Percentiles rank a stretch among this genome's conserved stretches.
Conservation (phyloP, 495 filamentous ascomycete genomes). For the Alectoria sarmentosa region DNA sequence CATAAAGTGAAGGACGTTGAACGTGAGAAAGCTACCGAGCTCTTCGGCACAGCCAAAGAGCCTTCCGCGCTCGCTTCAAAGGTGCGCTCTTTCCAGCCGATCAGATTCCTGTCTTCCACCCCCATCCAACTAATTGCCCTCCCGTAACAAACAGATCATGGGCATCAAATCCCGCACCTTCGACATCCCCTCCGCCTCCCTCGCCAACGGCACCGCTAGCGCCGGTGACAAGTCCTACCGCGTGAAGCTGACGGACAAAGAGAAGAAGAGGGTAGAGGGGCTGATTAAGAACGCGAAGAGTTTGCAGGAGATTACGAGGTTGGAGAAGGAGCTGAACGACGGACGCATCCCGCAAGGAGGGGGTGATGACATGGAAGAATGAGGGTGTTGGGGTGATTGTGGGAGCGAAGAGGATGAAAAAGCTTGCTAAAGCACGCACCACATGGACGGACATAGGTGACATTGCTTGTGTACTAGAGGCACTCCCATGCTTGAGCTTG, state of each 20-base stretch:
- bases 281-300: slow-evolving; percentile 79
- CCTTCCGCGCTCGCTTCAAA: slow-evolving; percentile 78
- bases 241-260: slow-evolving; percentile 61
- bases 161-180: slow-evolving; percentile 79
- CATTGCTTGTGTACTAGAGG: not conserved
- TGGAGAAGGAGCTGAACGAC: slow-evolving; percentile 83
- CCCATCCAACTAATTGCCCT: not conserved
- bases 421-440: not conserved
- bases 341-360: slow-evolving; percentile 67
- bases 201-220: slow-evolving; percentile 33
- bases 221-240: slow-evolving; percentile 57
- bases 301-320: slow-evolving; percentile 70
- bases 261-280: slow-evolving; percentile 61
- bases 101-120: not conserved
- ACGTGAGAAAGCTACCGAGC: slow-evolving; percentile 61
- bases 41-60: slow-evolving; percentile 71
- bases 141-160: slow-evolving; percentile 55
- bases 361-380: slow-evolving; percentile 45
- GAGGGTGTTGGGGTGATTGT: not conserved
- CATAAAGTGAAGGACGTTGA: slow-evolving; percentile 83
- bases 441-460: not conserved
- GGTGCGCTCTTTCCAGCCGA: slow-evolving; percentile 28
- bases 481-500: slow-evolving; percentile 3
- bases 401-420: not conserved
- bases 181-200: slow-evolving; percentile 48